Conservation (phyloP, 176 grass and related monocot genomes). For the Ensete glaucum region DNA sequence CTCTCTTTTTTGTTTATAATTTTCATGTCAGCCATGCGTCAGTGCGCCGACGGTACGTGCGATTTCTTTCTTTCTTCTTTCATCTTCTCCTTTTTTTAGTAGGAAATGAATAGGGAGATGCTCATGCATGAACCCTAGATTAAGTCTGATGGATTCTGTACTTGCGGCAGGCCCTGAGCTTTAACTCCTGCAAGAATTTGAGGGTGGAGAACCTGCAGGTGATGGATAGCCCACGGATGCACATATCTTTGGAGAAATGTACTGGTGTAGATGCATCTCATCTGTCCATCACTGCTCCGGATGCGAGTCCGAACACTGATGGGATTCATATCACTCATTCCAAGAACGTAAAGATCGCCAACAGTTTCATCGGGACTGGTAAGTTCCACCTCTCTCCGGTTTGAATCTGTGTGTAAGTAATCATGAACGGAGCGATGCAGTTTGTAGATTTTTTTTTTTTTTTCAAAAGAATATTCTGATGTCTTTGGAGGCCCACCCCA, state of each 20-base stretch:
- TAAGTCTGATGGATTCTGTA: neutral
- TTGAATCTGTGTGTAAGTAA: neutral
- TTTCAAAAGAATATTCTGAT: no score
- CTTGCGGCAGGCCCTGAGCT: conserved; percentile 36
- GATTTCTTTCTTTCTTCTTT: neutral
- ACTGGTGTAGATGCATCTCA: conserved; percentile 9
- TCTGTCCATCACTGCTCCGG: conserved; percentile 28
- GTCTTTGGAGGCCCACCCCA: no score
- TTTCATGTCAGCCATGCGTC: neutral
- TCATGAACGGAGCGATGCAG: neutral
- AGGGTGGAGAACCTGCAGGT: conserved; percentile 33
- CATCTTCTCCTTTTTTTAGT: no score
- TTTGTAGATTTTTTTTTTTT: no score
- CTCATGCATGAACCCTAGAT: neutral
- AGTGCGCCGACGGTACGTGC: neutral
- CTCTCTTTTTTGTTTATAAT: neutral
- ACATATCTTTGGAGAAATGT: conserved; percentile 34
- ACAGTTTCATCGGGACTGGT: conserved; percentile 36
- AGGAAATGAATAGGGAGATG: neutral
- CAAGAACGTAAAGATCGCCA: conserved; percentile 26
- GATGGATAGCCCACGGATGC: conserved; percentile 34
- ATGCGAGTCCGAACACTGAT: conserved; percentile 38
- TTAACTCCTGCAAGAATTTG: conserved; percentile 39
- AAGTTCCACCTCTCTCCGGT: neutral
- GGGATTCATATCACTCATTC: conserved; percentile 35